Base-by-base conservation (phyloP, 2,329 filamentous ascomycete species). In the Hypoxylon rubiginosum region DNA sequence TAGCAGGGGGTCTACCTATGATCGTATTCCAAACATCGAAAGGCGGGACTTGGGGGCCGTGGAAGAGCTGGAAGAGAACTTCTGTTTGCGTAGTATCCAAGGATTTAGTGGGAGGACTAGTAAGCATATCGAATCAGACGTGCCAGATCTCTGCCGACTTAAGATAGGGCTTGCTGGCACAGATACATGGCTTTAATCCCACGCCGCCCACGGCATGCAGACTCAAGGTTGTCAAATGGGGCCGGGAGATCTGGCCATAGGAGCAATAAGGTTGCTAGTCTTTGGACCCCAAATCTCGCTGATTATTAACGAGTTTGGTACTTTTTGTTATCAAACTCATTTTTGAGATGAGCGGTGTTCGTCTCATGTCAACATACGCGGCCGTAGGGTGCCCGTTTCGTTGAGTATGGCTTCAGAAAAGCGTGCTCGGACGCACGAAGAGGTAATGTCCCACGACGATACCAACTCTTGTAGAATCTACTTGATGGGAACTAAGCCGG, bases 41-140 rank as follows among this genome's bases (percentile, higher is more conserved):
- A 50, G 41, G 52, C 52, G 52, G 52, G 13, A 58, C 32, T 59
- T 45, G 32, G 55, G 50, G 54, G 30, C 48, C 30, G 11, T 50
- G 30, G 24, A 53, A 51, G 50, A 34, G 39, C 54, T 58, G 54
- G 54, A 51, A 46, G 32, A 51, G 28, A 51, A 39, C 19, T 36
- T 15, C 17, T 48, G 32, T 36, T 32, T 60, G 46, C 21, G 62
- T 60, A 56, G 52, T 48, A 60, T 55, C 53, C 28, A 32, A 57
- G 56, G 62, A 57, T 64, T 57, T 60, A 64, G 56, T 57, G 56
- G 57, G 48, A 60, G 34, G n/a, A 49, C 17, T 53, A 64, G 62
- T 60, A 64, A 60, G 62, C 62, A 48, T 53, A 7, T 49, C 52
- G 41, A 50, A 58, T 56, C 39, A 24, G 30, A 34, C 30, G 24